Base-by-base conservation (phyloP, 768 basidiomycete genomes). In the Lyophyllum atratum region DNA sequence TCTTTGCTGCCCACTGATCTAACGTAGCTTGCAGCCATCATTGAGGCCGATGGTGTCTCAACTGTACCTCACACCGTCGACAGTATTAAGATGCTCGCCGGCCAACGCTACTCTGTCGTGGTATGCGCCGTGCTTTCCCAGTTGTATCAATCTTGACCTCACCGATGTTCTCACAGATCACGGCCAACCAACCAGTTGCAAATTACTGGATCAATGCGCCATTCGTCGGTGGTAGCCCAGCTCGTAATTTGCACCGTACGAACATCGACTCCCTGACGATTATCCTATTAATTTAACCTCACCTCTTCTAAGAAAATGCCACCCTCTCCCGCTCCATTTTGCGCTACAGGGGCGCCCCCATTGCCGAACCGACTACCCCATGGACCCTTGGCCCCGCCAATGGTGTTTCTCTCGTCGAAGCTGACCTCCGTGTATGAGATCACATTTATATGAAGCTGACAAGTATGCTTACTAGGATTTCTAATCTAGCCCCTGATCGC, bases 91-190 rank as follows among this genome's bases (percentile, higher is more conserved):
- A 64, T 83, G 52, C 74, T 73, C 51, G 75, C 79, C 3, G 80
- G 76, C 1, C 84, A 85, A 64, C 76, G 83, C 14, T 85, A 85
- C 63, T 80, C 66, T 1, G 66, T 75, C 10, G 69, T 76, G 7
- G 66, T 72, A 47, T n/a, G 58, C 54, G n/a, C 10, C 40, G 10
- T 45, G 3, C 26, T 39, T n/a, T n/a, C 10, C 22, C 31, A 17
- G 15, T 25, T 44, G 12, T 12, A 17, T 22, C 29, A 9, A n/a
- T 34, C 17, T 12, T 12, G 24, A 42, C 22, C 11, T 50, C 24
- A 34, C 46, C 12, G 28, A 15, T 33, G 15, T 28, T 12, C 3
- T 17, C 50, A 17, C 56, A 68, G 66, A 48, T 70, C 49, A 70
- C 63, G 9, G 79, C 81, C 24, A 71, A 80, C 61, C 76, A 81